These are phyloP conservation scores for Tilletiopsis washingtonensis DNA, from an alignment of 1,284 basidiomycete genomes.

Conservation along the genomic window DNA sequence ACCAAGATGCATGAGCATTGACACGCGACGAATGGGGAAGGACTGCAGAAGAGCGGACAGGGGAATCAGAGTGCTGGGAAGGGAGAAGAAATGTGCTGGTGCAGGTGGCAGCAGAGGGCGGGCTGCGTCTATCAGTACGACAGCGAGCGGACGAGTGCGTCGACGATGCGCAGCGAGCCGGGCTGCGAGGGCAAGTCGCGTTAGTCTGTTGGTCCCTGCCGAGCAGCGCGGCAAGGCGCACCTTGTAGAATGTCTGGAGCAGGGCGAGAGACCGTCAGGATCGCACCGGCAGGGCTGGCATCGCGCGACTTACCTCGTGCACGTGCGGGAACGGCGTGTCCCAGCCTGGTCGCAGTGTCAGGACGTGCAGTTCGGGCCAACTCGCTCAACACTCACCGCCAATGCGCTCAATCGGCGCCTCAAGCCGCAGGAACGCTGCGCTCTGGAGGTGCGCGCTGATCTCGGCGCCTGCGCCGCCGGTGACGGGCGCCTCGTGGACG, in stretches of 20 bases:
- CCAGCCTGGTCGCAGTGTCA: no score
- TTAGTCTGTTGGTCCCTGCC: no score
- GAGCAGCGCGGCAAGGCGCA: no score
- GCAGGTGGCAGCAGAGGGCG: no score
- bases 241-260: not conserved
- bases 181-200: not conserved
- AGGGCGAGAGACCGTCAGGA: not conserved
- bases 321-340: conserved; percentile 17
- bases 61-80: no score
- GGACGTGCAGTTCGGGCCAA: no score
- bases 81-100: no score
- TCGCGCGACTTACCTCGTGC: conserved; percentile 7
- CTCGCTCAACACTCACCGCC: no score
- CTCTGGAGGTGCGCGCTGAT: conserved; percentile 33
- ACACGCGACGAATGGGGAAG: no score
- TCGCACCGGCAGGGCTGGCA: not conserved
- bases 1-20: no score
- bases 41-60: no score
- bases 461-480: conserved; percentile 32
- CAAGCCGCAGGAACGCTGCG: conserved; percentile 31
- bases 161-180: conserved; percentile 2
- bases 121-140: conserved; percentile 11
- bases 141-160: conserved; percentile 9
- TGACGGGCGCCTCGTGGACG: conserved; percentile 39
- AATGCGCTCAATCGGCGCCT: conserved; percentile 9